These are phyloP conservation scores for Ascochyta viciae-villosae DNA, from an alignment of 2,329 filamentous ascomycete genomes.

Conservation along the genomic window DNA sequence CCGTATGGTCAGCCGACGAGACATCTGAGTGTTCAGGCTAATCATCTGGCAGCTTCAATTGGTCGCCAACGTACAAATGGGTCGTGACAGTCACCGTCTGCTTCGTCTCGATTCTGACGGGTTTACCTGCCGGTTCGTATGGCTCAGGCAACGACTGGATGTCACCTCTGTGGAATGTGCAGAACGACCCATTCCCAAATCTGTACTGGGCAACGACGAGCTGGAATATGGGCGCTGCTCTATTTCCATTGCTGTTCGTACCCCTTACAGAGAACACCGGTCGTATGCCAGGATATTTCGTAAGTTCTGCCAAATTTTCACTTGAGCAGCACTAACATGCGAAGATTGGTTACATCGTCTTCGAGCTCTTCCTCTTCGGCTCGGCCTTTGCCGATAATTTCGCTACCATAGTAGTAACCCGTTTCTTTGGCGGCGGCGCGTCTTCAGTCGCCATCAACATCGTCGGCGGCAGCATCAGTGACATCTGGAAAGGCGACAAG, in stretches of 20 bases:
- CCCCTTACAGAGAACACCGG: constrained; percentile 54
- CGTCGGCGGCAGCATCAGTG: constrained; percentile 41
- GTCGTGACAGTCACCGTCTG: constrained; percentile 51
- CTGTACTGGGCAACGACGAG: constrained; percentile 49
- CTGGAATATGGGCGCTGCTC: constrained; percentile 51
- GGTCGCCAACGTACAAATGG: constrained; percentile 52
- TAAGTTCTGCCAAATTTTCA: constrained; percentile 6
- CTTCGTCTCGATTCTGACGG: constrained; percentile 53
- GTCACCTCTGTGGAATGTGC: constrained; percentile 45
- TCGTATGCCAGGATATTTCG: constrained; percentile 55
- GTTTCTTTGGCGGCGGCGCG: constrained; percentile 54
- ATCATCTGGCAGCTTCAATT: constrained; percentile 46
- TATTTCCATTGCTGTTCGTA: constrained; percentile 51
- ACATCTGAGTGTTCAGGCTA: not conserved
- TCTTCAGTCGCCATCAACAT: constrained; percentile 54
- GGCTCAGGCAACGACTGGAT: constrained; percentile 47
- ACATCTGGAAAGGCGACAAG: constrained; percentile 49
- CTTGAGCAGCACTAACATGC: not conserved
- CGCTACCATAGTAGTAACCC: constrained; percentile 52
- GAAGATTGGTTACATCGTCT: constrained; percentile 49
- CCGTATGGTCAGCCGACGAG: constrained; percentile 19
- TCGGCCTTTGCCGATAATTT: constrained; percentile 55
- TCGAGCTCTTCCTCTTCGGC: constrained; percentile 51
- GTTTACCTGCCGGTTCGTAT: constrained; percentile 52
- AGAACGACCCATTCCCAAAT: constrained; percentile 48